Conservation (phyloP, 2,329 filamentous ascomycete species). For the Ophiostoma ips region DNA sequence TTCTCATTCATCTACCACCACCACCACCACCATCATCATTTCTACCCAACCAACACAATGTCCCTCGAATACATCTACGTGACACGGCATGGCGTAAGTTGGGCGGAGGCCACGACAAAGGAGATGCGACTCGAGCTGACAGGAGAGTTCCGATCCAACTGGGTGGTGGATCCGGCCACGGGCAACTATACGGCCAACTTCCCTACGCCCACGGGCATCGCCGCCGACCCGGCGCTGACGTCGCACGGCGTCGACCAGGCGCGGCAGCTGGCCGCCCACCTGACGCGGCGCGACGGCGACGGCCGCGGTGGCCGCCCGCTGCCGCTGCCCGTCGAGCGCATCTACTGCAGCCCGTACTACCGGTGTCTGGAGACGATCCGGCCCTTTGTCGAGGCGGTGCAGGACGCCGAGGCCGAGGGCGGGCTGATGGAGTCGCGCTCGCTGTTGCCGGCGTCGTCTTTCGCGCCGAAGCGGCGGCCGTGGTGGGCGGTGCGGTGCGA, state of each 20-base stretch:
- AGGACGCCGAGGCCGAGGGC: not conserved
- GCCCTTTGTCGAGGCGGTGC: slow-evolving; percentile 39
- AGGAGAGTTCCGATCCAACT: slow-evolving; percentile 74
- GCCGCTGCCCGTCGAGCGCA: slow-evolving; percentile 52
- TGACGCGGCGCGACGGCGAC: slow-evolving; percentile 24
- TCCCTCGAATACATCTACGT: slow-evolving; percentile 60
- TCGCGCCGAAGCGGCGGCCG: not conserved
- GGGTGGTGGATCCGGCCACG: slow-evolving; percentile 68
- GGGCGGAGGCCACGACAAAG: too few relatives aligned
- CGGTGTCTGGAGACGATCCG: slow-evolving; percentile 73
- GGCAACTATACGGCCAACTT: slow-evolving; percentile 64
- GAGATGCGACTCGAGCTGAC: too few relatives aligned
- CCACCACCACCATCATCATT: not conserved
- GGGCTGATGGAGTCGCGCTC: not conserved
- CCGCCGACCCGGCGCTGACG: slow-evolving; percentile 76
- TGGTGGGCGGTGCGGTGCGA: slow-evolving; percentile 37
- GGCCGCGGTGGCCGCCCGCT: not conserved
- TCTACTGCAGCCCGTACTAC: slow-evolving; percentile 82
- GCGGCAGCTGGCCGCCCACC: slow-evolving; percentile 55
- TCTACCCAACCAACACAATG: slow-evolving; percentile 26
- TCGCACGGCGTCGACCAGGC: slow-evolving; percentile 78
- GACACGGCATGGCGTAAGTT: slow-evolving; percentile 60
- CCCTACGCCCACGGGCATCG: slow-evolving; percentile 72
- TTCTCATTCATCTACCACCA: too few relatives aligned
- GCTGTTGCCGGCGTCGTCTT: not conserved